Evolutionary conservation across 345 rosid species (phyloP).

Genomic region (Mercurialis annua): DNA sequence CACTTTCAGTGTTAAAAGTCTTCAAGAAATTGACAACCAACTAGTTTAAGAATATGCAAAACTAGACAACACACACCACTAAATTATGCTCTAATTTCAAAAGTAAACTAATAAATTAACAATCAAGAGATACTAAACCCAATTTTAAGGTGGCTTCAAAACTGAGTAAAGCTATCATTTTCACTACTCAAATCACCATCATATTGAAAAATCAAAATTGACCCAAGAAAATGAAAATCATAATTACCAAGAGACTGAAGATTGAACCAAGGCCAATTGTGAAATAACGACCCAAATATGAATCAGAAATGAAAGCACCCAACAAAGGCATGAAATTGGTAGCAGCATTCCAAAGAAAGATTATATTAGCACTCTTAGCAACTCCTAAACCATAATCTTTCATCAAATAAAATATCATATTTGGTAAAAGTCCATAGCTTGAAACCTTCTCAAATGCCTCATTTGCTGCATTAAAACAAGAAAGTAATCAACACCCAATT

Average conservation of each 20-base stretch:
- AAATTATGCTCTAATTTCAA: neutral
- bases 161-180: too few species aligned
- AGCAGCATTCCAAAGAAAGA: slow-evolving; percentile 63
- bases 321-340: slow-evolving; percentile 50
- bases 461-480: slow-evolving; percentile 34
- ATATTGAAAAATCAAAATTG: neutral
- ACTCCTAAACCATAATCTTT: slow-evolving; percentile 46
- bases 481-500: too few species aligned
- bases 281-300: slow-evolving; percentile 53
- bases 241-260: slow-evolving; percentile 45
- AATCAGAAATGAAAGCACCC: slow-evolving; percentile 67
- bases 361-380: slow-evolving; percentile 37
- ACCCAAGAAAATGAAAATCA: neutral
- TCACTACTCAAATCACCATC: neutral
- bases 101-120: neutral
- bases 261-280: slow-evolving; percentile 56
- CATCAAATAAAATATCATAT: slow-evolving; percentile 62
- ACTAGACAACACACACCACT: too few species aligned
- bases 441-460: slow-evolving; percentile 70
- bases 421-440: slow-evolving; percentile 47
- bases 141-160: neutral
- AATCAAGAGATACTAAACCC: neutral
- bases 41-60: neutral
- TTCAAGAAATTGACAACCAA: neutral
- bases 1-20: neutral